Percentiles rank a stretch among this genome's conserved stretches.
Conservation (phyloP, 139 green algal species). For the Zygnema cylindricum region DNA sequence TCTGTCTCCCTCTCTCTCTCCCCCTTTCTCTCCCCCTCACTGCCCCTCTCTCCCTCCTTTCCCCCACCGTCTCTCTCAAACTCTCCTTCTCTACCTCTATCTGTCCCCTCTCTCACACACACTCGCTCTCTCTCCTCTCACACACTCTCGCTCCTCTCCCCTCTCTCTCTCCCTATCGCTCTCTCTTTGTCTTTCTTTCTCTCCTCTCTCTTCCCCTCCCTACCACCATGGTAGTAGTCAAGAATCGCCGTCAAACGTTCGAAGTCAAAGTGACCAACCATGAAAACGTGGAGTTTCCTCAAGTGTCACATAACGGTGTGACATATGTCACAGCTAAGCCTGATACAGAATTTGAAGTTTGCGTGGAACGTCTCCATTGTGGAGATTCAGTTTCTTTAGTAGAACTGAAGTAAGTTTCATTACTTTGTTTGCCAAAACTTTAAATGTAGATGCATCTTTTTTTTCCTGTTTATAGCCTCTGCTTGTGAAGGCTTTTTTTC, state of each 20-base stretch:
- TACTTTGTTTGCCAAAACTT: no score
- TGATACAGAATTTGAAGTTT: slow-evolving; percentile 47
- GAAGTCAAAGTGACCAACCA: no score
- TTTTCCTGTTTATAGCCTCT: no score
- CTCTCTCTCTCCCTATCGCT: not conserved
- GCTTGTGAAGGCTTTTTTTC: no score
- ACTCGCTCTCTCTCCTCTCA: slow-evolving; percentile 28
- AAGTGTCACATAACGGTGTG: not conserved
- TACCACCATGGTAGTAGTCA: not conserved
- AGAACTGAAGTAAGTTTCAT: no score
- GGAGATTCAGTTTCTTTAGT: not conserved
- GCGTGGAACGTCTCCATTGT: slow-evolving; percentile 13
- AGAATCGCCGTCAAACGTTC: no score
- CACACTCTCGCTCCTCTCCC: no score
- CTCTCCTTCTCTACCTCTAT: not conserved
- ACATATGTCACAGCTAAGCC: not conserved
- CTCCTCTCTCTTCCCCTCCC: not conserved
- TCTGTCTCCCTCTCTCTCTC: not conserved
- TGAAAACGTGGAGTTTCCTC: not conserved
- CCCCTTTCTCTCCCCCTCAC: no score
- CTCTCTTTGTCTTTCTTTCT: not conserved
- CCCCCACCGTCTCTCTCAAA: slow-evolving; percentile 27
- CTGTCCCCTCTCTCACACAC: not conserved
- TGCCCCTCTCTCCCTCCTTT: not conserved
- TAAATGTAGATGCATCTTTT: no score